phyloP scores from a whole-genome alignment of 768 basidiomycete species.

The Tulasnella sp. region DNA sequence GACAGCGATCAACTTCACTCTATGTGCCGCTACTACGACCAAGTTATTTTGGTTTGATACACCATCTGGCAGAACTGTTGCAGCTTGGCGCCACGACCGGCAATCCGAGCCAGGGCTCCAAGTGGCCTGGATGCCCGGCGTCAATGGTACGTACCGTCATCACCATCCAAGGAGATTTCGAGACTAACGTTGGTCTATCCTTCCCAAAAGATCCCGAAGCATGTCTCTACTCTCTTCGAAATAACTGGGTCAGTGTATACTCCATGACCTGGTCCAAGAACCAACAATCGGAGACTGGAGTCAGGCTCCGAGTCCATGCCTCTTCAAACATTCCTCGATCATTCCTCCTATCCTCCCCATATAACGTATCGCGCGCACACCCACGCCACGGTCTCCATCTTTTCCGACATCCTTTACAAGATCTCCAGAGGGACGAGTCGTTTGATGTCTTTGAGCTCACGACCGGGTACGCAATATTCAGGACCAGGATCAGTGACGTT shows the following conservation, averaged over 20 bases:
- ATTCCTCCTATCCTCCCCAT: background rate
- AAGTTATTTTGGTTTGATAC: background rate
- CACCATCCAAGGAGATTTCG: background rate
- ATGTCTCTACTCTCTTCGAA: background rate
- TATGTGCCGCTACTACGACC: background rate
- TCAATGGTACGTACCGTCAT: background rate
- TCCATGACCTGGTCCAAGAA: background rate
- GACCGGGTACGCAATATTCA: background rate
- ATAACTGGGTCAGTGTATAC: background rate
- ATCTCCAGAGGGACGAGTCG: background rate
- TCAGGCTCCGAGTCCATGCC: background rate
- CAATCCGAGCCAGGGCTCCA: background rate
- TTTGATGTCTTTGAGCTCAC: background rate
- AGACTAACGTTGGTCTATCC: background rate
- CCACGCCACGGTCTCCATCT: background rate
- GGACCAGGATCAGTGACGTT: background rate
- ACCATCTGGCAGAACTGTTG: background rate
- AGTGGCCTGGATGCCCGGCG: background rate
- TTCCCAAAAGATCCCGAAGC: background rate
- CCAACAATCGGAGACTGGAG: background rate
- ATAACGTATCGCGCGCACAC: background rate
- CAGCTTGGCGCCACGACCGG: background rate
- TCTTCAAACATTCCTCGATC: background rate
- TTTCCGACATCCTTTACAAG: background rate
- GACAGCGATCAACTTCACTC: background rate